Evolutionary conservation across 768 basidiomycete genomes (phyloP).

Genomic region (Xerocomellus amylosporus): DNA sequence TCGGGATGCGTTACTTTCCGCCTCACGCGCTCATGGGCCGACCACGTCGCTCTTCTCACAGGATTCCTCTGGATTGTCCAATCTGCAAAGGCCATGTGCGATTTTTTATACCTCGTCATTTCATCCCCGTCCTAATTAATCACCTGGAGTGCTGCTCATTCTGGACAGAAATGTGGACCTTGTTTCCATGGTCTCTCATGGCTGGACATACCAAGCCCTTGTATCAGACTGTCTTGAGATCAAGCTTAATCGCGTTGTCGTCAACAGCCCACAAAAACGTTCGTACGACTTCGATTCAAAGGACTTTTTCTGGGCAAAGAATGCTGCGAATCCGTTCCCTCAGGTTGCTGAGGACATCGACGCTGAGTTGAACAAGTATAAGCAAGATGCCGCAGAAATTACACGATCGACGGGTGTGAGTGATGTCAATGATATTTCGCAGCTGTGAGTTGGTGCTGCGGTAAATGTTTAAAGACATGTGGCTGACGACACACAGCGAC

Average conservation of each 20-base stretch:
- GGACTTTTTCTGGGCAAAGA: constrained; percentile 99
- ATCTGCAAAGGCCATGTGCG: constrained; percentile 83
- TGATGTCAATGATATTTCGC: constrained; percentile 92
- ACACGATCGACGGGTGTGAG: constrained; percentile 95
- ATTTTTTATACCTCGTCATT: constrained; percentile 6
- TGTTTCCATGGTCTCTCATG: constrained; percentile 89
- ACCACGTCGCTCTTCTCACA: constrained; percentile 69
- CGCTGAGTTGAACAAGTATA: constrained; percentile 84
- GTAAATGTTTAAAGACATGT: background rate
- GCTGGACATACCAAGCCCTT: constrained; percentile 99
- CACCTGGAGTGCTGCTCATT: constrained; percentile 74
- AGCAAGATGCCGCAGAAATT: constrained; percentile 95
- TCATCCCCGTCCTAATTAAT: constrained; percentile 9
- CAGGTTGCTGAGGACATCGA: constrained; percentile 99
- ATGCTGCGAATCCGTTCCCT: constrained; percentile 94
- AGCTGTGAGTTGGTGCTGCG: constrained; percentile 59
- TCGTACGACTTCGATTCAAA: constrained; percentile 97
- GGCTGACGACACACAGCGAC: constrained; percentile 48
- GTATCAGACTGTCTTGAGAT: constrained; percentile 97
- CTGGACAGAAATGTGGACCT: constrained; percentile 94
- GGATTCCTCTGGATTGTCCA: constrained; percentile 80
- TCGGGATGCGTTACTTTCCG: constrained; percentile 74
- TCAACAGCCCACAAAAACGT: constrained; percentile 68
- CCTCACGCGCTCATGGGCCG: constrained; percentile 57
- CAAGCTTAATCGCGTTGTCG: constrained; percentile 91